Evolutionary conservation across 2,329 filamentous ascomycete genomes (phyloP).

Genomic region (Fonsecaea pedrosoi): DNA sequence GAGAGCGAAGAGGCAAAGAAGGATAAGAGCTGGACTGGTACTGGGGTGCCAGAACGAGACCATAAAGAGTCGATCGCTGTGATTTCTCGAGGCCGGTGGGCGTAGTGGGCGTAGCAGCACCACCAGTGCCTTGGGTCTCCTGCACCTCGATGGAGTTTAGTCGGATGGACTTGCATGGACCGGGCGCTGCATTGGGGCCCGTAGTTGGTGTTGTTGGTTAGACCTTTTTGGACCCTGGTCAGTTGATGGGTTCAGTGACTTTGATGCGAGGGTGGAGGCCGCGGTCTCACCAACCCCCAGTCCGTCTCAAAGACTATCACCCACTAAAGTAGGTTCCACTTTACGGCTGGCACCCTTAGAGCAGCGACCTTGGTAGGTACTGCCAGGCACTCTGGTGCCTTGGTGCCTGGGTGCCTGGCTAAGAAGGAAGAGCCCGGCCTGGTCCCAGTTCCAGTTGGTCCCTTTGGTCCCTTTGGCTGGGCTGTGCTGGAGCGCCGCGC

Average conservation of each 20-base stretch:
- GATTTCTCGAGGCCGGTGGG: slow-evolving; percentile 27
- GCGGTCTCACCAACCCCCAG: slow-evolving; percentile 34
- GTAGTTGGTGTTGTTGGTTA: slow-evolving; percentile 20
- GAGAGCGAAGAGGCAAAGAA: slow-evolving; percentile 24
- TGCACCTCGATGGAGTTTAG: slow-evolving; percentile 30
- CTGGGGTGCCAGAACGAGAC: slow-evolving; percentile 27
- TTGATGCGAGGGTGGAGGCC: slow-evolving; percentile 31
- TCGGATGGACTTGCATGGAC: slow-evolving; percentile 30
- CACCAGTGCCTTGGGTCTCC: slow-evolving; percentile 36
- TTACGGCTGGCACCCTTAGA: slow-evolving; percentile 32
- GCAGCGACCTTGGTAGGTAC: slow-evolving; percentile 23
- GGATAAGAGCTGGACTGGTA: slow-evolving; percentile 36
- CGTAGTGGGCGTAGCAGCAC: neutral
- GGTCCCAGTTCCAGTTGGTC: slow-evolving; percentile 7
- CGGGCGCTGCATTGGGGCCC: slow-evolving; percentile 39
- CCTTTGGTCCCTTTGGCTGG: slow-evolving; percentile 5
- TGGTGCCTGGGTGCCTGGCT: neutral
- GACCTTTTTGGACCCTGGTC: slow-evolving; percentile 32
- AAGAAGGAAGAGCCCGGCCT: slow-evolving; percentile 1
- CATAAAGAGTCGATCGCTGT: slow-evolving; percentile 1
- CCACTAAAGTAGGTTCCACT: slow-evolving; percentile 36
- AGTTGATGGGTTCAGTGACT: neutral
- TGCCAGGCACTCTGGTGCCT: no score
- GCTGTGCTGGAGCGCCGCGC: slow-evolving; percentile 34
- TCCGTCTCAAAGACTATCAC: slow-evolving; percentile 40